Percentiles rank a stretch among this genome's conserved stretches.
Conservation (phyloP, 78 protist species). For the Polysphondylium violaceum region DNA sequence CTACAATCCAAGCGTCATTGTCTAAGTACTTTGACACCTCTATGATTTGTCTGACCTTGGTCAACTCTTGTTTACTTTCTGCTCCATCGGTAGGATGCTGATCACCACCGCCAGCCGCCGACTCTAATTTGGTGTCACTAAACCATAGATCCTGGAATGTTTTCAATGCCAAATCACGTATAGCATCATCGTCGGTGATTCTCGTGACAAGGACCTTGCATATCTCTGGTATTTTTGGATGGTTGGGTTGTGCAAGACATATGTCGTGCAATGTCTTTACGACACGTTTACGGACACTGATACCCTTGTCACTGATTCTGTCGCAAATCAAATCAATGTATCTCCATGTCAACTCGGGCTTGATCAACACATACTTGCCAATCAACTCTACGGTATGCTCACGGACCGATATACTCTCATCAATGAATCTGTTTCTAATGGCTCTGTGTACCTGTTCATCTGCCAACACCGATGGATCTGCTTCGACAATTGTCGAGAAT, state of each 20-base stretch:
- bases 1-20: slow-evolving; percentile 59
- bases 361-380: slow-evolving; percentile 48
- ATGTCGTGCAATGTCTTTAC: slow-evolving; percentile 64
- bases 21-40: slow-evolving; percentile 54
- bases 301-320: slow-evolving; percentile 56
- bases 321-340: slow-evolving; percentile 61
- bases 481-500: slow-evolving; percentile 46
- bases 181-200: slow-evolving; percentile 45
- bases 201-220: slow-evolving; percentile 36
- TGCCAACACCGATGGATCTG: slow-evolving; percentile 59
- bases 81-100: neutral
- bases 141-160: slow-evolving; percentile 77
- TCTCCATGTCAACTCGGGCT: slow-evolving; percentile 53
- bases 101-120: no score
- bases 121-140: neutral
- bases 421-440: slow-evolving; percentile 58
- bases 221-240: slow-evolving; percentile 55
- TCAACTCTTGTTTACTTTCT: neutral
- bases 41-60: slow-evolving; percentile 48
- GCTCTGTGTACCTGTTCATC: slow-evolving; percentile 61
- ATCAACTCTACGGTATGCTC: slow-evolving; percentile 77
- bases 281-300: slow-evolving; percentile 72
- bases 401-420: slow-evolving; percentile 61
- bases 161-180: slow-evolving; percentile 37
- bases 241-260: slow-evolving; percentile 29